These are phyloP conservation scores for Avena insularis DNA, from an alignment of 176 grass and related monocot species.

Conservation along the genomic window DNA sequence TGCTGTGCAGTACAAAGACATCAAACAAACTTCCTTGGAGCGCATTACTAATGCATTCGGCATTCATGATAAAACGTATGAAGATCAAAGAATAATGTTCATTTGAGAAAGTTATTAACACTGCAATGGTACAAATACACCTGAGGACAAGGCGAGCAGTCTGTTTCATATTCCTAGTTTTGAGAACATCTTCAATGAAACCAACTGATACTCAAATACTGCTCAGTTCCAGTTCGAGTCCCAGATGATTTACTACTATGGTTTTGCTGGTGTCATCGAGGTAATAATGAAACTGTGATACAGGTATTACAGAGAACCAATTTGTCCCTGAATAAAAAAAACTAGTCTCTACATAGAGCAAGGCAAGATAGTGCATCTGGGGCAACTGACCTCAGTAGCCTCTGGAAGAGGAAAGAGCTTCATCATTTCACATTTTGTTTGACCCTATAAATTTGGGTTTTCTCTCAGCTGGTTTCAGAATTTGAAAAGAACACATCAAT, in stretches of 20 bases:
- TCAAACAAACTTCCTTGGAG: neutral
- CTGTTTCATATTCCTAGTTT: conserved; percentile 26
- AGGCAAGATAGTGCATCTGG: conserved; percentile 9
- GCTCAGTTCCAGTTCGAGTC: conserved; percentile 24
- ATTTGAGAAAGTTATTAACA: neutral
- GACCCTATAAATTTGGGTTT: conserved; percentile 68
- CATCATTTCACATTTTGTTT: conserved; percentile 81
- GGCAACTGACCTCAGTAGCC: conserved; percentile 52
- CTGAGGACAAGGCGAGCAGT: neutral
- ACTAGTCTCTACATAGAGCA: neutral
- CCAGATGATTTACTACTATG: neutral
- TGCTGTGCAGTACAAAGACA: neutral
- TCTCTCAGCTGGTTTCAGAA: conserved; percentile 94
- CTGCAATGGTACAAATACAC: neutral
- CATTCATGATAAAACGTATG: neutral
- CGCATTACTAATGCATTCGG: neutral
- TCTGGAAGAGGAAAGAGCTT: conserved; percentile 25
- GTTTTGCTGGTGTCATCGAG: neutral
- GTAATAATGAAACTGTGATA: neutral
- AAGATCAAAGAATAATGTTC: neutral
- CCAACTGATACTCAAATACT: conserved; percentile 4
- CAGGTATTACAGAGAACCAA: neutral
- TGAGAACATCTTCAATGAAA: conserved; percentile 9
- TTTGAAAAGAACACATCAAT: conserved; percentile 96
- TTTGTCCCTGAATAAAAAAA: neutral